Evolutionary conservation across 2,329 filamentous ascomycete genomes (phyloP), one percentile per base, ranked within the genome.

Genomic region (Microdochium bolleyi): DNA sequence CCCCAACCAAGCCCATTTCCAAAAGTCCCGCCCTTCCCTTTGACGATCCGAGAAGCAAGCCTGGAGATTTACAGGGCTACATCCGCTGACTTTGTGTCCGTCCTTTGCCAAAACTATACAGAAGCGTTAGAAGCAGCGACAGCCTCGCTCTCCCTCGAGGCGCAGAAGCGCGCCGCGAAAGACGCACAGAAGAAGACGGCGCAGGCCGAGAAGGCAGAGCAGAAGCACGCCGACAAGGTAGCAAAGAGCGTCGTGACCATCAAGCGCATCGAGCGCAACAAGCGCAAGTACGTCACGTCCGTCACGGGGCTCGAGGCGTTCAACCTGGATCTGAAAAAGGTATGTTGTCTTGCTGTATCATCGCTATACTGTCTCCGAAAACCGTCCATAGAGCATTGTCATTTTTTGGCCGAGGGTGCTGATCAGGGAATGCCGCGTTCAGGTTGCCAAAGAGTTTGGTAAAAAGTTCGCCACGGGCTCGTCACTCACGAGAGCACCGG

Each of bases 401-500:
- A n/a, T n/a, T n/a, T n/a, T n/a, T n/a, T n/a, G 37, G 7, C 16
- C 5, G 37, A 44, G 27, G 5, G 27, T 30, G 27, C 27, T 30
- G 27, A 46, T 19, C 13, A 3, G 7, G 41, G n/a, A 2, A 8
- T 3, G 41, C 16, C 19, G 14, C 19, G 14, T 14, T 5, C 44
- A 75, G 73, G 78, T 95, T 8, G 86, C 92, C 54, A 97, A 97
- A 77, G 94, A 97, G 65, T 85, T 97, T 61, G 94, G 94, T 57
- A 99, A 97, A 82, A 97, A 96, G 73, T 97, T 99, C 66, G 94
- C 94, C 27, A 97, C 94, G 10, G 94, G 94, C 1, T 87, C 85
- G 16, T 92, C 87, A 48, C 94, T 99, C 48, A 97, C 92, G 9
- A 96, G 96, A 74, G 82, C 88, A 1, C 81, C 90, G 0, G 85